Evolutionary conservation across 2,329 filamentous ascomycete species (phyloP).

Genomic region (Metarhizium rileyi): DNA sequence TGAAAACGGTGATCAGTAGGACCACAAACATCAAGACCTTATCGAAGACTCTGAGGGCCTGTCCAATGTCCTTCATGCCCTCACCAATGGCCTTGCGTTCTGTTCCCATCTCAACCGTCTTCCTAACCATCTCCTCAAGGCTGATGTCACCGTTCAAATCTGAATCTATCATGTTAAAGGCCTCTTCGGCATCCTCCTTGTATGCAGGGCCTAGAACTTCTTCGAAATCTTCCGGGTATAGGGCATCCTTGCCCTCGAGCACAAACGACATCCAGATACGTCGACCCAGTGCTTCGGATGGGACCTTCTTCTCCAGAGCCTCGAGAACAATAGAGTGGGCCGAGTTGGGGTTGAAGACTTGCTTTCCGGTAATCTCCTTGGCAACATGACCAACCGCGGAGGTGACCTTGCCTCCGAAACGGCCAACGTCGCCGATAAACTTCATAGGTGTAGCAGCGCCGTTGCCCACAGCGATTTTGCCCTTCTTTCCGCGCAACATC

Average conservation of each 20-base stretch:
- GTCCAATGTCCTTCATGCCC: slow-evolving; percentile 96
- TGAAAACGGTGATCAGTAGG: slow-evolving; percentile 68
- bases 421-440: slow-evolving; percentile 66
- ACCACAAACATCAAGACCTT: slow-evolving; percentile 75
- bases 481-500: slow-evolving; percentile 47
- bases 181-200: slow-evolving; percentile 72
- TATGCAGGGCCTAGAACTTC: slow-evolving; percentile 77
- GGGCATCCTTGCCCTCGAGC: slow-evolving; percentile 71
- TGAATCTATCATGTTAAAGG: slow-evolving; percentile 69
- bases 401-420: slow-evolving; percentile 86
- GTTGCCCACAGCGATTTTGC: slow-evolving; percentile 27
- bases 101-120: slow-evolving; percentile 72
- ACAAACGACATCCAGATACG: slow-evolving; percentile 99
- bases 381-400: slow-evolving; percentile 89
- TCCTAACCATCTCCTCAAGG: slow-evolving; percentile 88
- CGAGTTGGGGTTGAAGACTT: slow-evolving; percentile 87
- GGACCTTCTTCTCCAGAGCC: slow-evolving; percentile 73
- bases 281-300: slow-evolving; percentile 84
- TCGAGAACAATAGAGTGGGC: slow-evolving; percentile 84
- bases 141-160: slow-evolving; percentile 92
- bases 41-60: slow-evolving; percentile 86
- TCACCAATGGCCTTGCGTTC: slow-evolving; percentile 81
- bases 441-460: slow-evolving; percentile 69
- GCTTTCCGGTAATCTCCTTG: slow-evolving; percentile 88
- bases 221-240: slow-evolving; percentile 71